Conservation (phyloP, 2,329 filamentous ascomycete species). For the Fusarium sp. region DNA sequence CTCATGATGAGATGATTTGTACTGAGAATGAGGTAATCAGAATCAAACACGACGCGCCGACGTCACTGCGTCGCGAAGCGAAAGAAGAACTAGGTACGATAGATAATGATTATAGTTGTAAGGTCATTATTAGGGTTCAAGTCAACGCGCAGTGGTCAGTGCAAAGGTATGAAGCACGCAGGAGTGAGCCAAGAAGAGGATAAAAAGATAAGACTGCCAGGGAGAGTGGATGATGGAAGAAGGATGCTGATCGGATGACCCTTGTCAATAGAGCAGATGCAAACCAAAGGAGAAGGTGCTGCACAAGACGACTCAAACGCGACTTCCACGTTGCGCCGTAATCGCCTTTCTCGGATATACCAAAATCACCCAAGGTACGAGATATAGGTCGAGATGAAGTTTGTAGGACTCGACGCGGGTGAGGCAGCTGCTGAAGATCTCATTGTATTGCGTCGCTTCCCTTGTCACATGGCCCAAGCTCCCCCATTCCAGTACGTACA, state of each 20-base stretch:
- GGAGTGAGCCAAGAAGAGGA: conserved; percentile 19
- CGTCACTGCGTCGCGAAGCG: conserved; percentile 15
- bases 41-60: conserved; percentile 18
- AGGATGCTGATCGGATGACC: conserved; percentile 28
- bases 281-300: conserved; percentile 26
- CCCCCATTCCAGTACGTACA: conserved; percentile 36
- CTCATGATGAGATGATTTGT: conserved; percentile 37
- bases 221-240: conserved; percentile 27
- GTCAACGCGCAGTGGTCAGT: conserved; percentile 16
- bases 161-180: conserved; percentile 26
- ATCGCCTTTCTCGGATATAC: conserved; percentile 11
- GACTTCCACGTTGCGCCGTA: conserved; percentile 20
- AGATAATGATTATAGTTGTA: conserved; percentile 20
- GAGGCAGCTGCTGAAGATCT: conserved; percentile 28
- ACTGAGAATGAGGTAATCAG: conserved; percentile 21
- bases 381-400: conserved; percentile 9
- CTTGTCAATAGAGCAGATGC: conserved; percentile 12
- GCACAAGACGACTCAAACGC: conserved; percentile 6
- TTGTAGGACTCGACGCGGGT: conserved; percentile 29
- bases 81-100: conserved; percentile 1
- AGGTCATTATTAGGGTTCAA: conserved; percentile 25
- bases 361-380: conserved; percentile 7
- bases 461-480: conserved; percentile 47
- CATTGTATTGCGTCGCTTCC: conserved; percentile 22
- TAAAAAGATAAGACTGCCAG: conserved; percentile 34